Evolutionary conservation across 148 eudicot genomes (phyloP).

Genomic region (Cornus suecica): DNA sequence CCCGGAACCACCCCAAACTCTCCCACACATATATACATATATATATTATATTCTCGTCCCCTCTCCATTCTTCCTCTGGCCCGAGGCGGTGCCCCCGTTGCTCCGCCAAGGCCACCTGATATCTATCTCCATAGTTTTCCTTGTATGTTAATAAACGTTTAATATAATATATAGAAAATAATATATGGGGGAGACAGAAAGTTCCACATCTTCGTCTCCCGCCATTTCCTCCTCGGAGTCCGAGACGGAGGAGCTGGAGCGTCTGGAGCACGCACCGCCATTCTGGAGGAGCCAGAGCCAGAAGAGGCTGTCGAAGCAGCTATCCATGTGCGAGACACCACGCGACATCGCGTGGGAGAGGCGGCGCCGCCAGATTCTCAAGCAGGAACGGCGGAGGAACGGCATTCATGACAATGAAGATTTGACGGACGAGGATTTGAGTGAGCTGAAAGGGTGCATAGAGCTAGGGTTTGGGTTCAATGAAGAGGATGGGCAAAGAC

Average conservation of each 20-base stretch:
- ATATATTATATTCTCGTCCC: neutral
- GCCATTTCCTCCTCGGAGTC: slow-evolving; percentile 12
- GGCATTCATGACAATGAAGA: neutral
- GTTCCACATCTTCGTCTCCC: neutral
- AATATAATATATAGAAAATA: too few species aligned
- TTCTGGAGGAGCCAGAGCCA: slow-evolving; percentile 40
- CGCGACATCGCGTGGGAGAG: slow-evolving; percentile 81
- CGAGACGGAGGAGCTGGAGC: slow-evolving; percentile 49
- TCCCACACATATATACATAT: too few species aligned
- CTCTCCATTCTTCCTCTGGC: neutral
- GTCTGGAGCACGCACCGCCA: slow-evolving; percentile 56
- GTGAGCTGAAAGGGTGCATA: slow-evolving; percentile 72
- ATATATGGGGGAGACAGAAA: neutral
- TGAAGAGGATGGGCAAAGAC: slow-evolving; percentile 50
- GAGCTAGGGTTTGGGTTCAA: slow-evolving; percentile 88
- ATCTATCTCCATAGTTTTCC: neutral
- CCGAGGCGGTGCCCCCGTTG: slow-evolving; percentile 2
- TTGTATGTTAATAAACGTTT: too few species aligned
- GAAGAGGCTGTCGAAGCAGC: slow-evolving; percentile 59
- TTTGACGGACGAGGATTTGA: slow-evolving; percentile 64
- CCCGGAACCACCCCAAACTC: neutral
- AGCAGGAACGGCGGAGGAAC: slow-evolving; percentile 31
- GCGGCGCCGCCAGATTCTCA: slow-evolving; percentile 52
- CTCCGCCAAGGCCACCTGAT: neutral
- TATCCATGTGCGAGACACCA: slow-evolving; percentile 60